Evolutionary conservation across 2,329 filamentous ascomycete genomes (phyloP).

Genomic region (Corinectria fuckeliana): DNA sequence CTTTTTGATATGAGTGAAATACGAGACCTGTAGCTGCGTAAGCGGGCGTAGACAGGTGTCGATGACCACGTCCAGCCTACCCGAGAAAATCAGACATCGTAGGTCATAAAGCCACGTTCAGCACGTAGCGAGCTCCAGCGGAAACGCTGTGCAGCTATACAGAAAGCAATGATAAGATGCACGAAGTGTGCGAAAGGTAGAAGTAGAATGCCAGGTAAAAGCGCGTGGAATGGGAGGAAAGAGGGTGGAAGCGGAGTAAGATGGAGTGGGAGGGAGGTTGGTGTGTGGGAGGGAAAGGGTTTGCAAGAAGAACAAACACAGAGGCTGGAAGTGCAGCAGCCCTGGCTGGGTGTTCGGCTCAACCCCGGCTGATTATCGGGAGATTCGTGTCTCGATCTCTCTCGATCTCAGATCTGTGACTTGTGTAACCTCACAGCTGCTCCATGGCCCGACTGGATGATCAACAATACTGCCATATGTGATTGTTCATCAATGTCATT

Average conservation of each 20-base stretch:
- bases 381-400: background rate
- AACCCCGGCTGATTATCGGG: slow-evolving; percentile 33
- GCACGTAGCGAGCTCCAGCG: slow-evolving; percentile 47
- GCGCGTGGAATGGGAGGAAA: slow-evolving; percentile 26
- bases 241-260: slow-evolving; percentile 31
- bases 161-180: slow-evolving; percentile 29
- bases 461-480: background rate
- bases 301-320: slow-evolving; percentile 42
- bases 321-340: slow-evolving; percentile 39
- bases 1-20: slow-evolving; percentile 98
- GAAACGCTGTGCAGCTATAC: slow-evolving; percentile 31
- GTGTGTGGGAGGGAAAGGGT: slow-evolving; percentile 43
- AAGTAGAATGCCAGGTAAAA: slow-evolving; percentile 24
- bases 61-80: slow-evolving; percentile 48
- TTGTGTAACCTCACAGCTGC: background rate
- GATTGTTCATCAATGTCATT: no score
- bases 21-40: slow-evolving; percentile 69
- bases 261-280: slow-evolving; percentile 26
- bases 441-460: no score
- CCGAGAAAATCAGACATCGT: slow-evolving; percentile 68
- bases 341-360: slow-evolving; percentile 33
- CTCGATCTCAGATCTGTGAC: background rate
- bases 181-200: slow-evolving; percentile 22
- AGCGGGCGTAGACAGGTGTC: slow-evolving; percentile 42
- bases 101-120: slow-evolving; percentile 47